Evolutionary conservation across 352 stramenopile species (phyloP).

Genomic region (Pythium chondricola): DNA sequence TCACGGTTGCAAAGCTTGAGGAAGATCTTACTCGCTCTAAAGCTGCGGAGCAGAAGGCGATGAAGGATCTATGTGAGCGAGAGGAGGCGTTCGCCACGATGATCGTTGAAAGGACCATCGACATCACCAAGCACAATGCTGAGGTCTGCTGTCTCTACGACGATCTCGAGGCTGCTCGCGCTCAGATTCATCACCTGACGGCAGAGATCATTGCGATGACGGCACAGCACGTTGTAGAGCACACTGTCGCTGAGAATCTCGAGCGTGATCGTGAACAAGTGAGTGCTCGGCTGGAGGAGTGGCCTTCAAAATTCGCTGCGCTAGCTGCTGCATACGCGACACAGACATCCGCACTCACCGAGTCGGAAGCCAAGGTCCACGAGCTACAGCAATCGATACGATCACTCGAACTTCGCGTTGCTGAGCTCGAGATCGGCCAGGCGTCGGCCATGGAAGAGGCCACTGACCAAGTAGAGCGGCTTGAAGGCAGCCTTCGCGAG

Average conservation of each 20-base stretch:
- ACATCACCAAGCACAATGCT: conserved; percentile 13
- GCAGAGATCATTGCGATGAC: conserved; percentile 4
- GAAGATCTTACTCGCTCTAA: conserved; percentile 5
- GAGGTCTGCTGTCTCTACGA: conserved; percentile 17
- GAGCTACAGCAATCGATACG: not conserved
- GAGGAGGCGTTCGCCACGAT: conserved; percentile 14
- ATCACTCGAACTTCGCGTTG: not conserved
- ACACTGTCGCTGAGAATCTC: conserved; percentile 1
- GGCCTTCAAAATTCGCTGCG: conserved; percentile 1
- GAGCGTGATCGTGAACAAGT: not conserved
- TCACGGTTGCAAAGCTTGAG: conserved; percentile 7
- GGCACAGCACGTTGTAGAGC: conserved; percentile 8
- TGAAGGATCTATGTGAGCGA: not conserved
- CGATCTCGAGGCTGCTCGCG: conserved; percentile 8
- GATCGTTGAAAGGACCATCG: conserved; percentile 8
- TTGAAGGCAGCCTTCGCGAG: conserved; percentile 1
- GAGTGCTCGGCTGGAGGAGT: not conserved
- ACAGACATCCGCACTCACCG: not conserved
- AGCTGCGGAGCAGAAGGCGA: conserved; percentile 4
- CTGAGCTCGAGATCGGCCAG: not conserved
- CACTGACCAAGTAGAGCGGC: not conserved
- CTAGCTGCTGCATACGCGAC: conserved; percentile 8
- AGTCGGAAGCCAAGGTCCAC: not conserved
- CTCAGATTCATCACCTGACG: not conserved
- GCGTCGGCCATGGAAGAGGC: not conserved